Evolutionary conservation across 768 basidiomycete species (phyloP), one percentile per base, ranked within the genome.

Genomic region (Lactarius trivialis): DNA sequence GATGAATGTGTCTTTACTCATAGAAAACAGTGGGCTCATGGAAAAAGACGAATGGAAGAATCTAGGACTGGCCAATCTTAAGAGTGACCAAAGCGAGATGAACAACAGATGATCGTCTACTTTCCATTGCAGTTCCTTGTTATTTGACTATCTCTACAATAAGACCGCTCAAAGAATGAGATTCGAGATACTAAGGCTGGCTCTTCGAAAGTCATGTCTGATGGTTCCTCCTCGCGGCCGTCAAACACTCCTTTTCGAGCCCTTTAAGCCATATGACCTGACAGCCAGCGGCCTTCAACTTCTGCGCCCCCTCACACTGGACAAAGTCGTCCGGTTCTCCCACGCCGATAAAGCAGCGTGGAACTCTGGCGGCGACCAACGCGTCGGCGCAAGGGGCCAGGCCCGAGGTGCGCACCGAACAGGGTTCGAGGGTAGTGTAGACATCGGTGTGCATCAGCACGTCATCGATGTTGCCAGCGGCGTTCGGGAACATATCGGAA

Each of bases 391-490:
- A 98, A 1, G 94, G 86, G 0, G 85, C 74, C 49, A 95, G 79
- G 3, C 96, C 95, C 0, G 91, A 94, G 9, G 91, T 88, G 61
- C 97, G 79, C 36, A 90, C 73, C 5, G 93, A 96, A 71, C 97
- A 99, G 11, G 96, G 97, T 71, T 99, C 97, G 78, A 99, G 82
- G 0, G 97, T 98, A 0, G 95, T 96, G 71, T 97, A 98, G 48
- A 90, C 86, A 71, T 93, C 89, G 26, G 85, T 78, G 26, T 78
- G 78, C 21, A 75, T 63, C 45, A 89, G 73, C 30, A 95, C 69
- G 15, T 83, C 76, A 58, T 81, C 76, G 50, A 82, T 68, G 26
- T 75, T 60, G 1, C 67, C 63, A 9, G 71, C 61, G 11, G 71
- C 61, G 4, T 69, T 67, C 1, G 82, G 76, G 48, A 85, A 78